Evolutionary conservation across 208 protist species (phyloP).

Genomic region (Acanthamoeba royreba): DNA sequence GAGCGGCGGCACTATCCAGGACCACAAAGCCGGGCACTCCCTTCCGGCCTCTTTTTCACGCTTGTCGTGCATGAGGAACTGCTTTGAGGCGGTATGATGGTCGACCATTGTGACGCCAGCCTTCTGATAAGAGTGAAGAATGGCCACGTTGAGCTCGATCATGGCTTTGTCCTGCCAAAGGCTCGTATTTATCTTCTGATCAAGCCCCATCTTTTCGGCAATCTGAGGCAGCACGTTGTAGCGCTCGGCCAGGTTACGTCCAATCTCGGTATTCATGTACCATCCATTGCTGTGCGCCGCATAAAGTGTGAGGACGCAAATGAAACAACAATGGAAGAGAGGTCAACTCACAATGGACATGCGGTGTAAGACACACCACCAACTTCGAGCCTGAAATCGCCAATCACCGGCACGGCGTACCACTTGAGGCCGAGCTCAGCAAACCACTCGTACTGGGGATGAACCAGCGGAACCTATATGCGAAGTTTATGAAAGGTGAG

Average conservation of each 20-base stretch:
- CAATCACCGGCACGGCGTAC: slow-evolving; percentile 6
- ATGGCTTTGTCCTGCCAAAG: slow-evolving; percentile 20
- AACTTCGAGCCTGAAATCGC: background rate
- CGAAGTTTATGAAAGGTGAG: too few species aligned
- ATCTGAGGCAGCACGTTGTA: slow-evolving; percentile 17
- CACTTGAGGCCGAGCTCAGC: background rate
- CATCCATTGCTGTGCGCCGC: background rate
- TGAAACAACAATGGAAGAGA: background rate
- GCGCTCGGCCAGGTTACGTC: background rate
- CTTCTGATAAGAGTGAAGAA: background rate
- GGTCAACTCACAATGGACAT: background rate
- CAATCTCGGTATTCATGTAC: slow-evolving; percentile 26
- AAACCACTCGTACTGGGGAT: slow-evolving; percentile 11
- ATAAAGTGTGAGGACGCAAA: background rate
- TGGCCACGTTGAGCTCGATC: slow-evolving; percentile 1
- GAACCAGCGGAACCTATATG: background rate
- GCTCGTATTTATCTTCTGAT: background rate
- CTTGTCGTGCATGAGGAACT: background rate
- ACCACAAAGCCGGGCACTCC: background rate
- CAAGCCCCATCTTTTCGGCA: slow-evolving; percentile 2
- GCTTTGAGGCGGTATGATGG: slow-evolving; percentile 2
- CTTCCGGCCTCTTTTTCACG: background rate
- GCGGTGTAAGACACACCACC: background rate
- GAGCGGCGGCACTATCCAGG: background rate
- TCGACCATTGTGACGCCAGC: slow-evolving; percentile 12